Conservation (phyloP, 192 early-diverging fungal genomes). For the Backusella mclennaniae region DNA sequence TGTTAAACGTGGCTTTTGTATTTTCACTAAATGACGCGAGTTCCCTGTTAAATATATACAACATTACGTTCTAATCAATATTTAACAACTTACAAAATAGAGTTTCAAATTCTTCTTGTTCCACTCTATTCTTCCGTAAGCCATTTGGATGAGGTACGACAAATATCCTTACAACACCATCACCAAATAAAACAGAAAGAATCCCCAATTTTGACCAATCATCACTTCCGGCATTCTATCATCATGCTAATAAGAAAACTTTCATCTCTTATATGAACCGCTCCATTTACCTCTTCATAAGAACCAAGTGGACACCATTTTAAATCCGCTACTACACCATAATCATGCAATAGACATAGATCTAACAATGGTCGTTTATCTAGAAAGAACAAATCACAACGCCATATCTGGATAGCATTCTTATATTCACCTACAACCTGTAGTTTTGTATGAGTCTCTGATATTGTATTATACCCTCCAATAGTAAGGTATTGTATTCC, state of each 20-base stretch:
- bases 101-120: not conserved
- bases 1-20: not conserved
- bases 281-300: constrained; percentile 23
- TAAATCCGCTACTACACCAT: constrained; percentile 28
- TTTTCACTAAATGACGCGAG: not conserved
- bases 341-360: constrained; percentile 39
- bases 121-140: not conserved
- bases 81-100: not conserved
- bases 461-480: constrained; percentile 27
- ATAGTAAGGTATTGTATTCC: constrained; percentile 34
- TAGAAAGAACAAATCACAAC: constrained; percentile 7
- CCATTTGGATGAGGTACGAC: constrained; percentile 26
- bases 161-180: constrained; percentile 24
- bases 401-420: constrained; percentile 40
- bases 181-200: constrained; percentile 28
- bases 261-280: not conserved
- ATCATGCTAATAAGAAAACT: not conserved
- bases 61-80: not conserved
- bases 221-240: not conserved
- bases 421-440: constrained; percentile 8
- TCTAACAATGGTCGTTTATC: constrained; percentile 19
- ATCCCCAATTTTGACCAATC: constrained; percentile 30
- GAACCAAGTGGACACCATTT: constrained; percentile 42
- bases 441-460: constrained; percentile 28
- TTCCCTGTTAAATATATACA: not conserved